phyloP scores from a whole-genome alignment of 495 filamentous ascomycete genomes.

The Aspergillus bridgeri region DNA sequence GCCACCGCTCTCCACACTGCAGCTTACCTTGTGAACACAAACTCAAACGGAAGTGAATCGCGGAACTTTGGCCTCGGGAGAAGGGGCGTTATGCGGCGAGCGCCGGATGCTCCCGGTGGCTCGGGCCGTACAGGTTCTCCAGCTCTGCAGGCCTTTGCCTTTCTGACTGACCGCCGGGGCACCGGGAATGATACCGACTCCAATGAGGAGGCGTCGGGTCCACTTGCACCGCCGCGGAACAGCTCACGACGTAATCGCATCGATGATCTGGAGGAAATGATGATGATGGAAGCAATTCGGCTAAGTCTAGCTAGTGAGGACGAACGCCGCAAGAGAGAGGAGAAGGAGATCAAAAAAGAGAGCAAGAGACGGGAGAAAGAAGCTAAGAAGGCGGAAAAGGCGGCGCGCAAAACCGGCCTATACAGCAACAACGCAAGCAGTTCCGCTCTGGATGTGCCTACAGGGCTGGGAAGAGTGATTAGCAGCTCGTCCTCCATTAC shows the following conservation, averaged over 20 bases:
- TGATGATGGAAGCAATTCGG: conserved; percentile 96
- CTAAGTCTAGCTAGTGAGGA: conserved; percentile 87
- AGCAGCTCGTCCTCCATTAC: conserved; percentile 40
- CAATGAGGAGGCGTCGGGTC: conserved; percentile 40
- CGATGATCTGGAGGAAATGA: conserved; percentile 93
- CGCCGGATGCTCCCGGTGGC: conserved; percentile 24
- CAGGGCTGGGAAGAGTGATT: conserved; percentile 25
- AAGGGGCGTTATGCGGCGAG: conserved; percentile 42
- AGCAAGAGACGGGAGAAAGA: conserved; percentile 81
- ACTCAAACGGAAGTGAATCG: conserved; percentile 46
- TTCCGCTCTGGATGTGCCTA: conserved; percentile 33
- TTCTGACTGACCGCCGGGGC: conserved; percentile 47
- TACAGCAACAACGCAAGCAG: conserved; percentile 46
- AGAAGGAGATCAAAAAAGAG: conserved; percentile 76
- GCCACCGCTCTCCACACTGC: conserved; percentile 94
- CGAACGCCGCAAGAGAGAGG: conserved; percentile 74
- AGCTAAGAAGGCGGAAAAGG: conserved; percentile 72
- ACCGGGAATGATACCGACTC: conserved; percentile 33
- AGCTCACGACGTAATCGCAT: conserved; percentile 63
- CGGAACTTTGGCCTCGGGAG: conserved; percentile 46
- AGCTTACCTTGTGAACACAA: conserved; percentile 81
- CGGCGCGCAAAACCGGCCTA: conserved; percentile 52
- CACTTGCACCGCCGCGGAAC: conserved; percentile 48
- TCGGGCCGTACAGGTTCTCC: conserved; percentile 40
- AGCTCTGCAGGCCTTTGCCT: conserved; percentile 49